These are phyloP conservation scores for Lolium perenne DNA, from an alignment of 176 grass and related monocot genomes.

Conservation along the genomic window DNA sequence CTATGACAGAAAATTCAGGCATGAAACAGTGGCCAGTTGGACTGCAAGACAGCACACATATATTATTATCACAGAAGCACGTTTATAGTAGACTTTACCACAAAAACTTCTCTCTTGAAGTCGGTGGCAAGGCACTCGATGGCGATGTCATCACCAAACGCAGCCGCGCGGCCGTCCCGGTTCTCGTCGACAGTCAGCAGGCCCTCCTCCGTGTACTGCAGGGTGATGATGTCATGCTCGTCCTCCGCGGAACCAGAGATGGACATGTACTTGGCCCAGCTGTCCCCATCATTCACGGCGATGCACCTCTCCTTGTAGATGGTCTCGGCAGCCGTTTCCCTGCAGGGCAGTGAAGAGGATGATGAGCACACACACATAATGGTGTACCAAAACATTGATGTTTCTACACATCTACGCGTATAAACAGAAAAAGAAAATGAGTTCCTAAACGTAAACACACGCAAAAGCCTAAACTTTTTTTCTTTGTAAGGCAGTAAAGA, in stretches of 20 bases:
- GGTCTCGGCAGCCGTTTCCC: conserved; percentile 83
- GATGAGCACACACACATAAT: neutral
- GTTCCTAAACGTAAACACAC: no score
- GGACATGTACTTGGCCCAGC: conserved; percentile 97
- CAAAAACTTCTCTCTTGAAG: conserved; percentile 90
- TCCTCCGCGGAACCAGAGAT: conserved; percentile 85
- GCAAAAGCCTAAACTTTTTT: no score
- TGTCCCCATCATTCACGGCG: conserved; percentile 62
- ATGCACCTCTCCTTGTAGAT: conserved; percentile 93
- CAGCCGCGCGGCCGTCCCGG: conserved; percentile 74
- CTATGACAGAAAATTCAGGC: neutral
- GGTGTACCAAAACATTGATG: no score
- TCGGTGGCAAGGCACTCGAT: conserved; percentile 94
- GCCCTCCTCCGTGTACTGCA: conserved; percentile 97
- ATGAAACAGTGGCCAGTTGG: neutral
- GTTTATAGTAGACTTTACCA: conserved; percentile 51
- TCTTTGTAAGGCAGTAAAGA: no score
- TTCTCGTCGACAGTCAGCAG: conserved; percentile 89
- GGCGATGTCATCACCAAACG: conserved; percentile 96
- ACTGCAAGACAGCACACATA: no score
- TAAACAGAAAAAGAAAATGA: no score
- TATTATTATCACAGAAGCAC: no score
- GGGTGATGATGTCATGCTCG: conserved; percentile 89
- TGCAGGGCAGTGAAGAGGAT: conserved; percentile 35
- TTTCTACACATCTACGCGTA: no score